A percentile compares a stretch with the other conserved stretches of the same genome.
Conservation (phyloP, 202 grass and related monocot genomes). For the Panicum virgatum region DNA sequence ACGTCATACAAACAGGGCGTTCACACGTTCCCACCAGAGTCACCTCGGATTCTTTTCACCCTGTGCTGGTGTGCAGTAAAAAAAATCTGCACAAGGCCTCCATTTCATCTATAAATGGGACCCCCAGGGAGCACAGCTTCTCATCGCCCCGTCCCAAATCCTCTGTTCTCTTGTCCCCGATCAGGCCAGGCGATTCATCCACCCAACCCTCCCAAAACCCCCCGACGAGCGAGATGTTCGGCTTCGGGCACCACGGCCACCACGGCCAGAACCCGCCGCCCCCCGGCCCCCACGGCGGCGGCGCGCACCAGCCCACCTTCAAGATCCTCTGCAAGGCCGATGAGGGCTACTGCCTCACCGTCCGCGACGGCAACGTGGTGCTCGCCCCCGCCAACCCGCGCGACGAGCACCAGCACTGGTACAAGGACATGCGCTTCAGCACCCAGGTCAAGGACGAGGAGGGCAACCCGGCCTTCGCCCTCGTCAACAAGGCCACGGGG, state of each 20-base stretch:
- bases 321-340: slow-evolving; percentile 83
- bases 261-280: slow-evolving; percentile 47
- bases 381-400: slow-evolving; percentile 71
- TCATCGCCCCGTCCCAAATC: slow-evolving; percentile 27
- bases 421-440: slow-evolving; percentile 83
- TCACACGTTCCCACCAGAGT: neutral
- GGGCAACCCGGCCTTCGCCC: slow-evolving; percentile 58
- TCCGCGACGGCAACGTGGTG: slow-evolving; percentile 74
- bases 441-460: slow-evolving; percentile 79
- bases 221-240: slow-evolving; percentile 37
- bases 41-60: slow-evolving; percentile 31
- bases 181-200: neutral
- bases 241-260: slow-evolving; percentile 59
- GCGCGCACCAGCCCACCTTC: slow-evolving; percentile 57
- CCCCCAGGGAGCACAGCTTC: slow-evolving; percentile 5
- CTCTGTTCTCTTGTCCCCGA: neutral
- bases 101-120: slow-evolving; percentile 29
- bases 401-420: slow-evolving; percentile 88
- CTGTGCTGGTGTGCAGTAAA: no score
- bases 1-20: neutral
- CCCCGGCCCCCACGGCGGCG: neutral
- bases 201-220: slow-evolving; percentile 31
- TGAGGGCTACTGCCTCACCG: slow-evolving; percentile 65
- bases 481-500: slow-evolving; percentile 77
- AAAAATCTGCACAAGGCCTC: neutral